Evolutionary conservation across 2,329 filamentous ascomycete species (phyloP), one percentile per base, ranked within the genome.

Genomic region (Paramyrothecium roridum): DNA sequence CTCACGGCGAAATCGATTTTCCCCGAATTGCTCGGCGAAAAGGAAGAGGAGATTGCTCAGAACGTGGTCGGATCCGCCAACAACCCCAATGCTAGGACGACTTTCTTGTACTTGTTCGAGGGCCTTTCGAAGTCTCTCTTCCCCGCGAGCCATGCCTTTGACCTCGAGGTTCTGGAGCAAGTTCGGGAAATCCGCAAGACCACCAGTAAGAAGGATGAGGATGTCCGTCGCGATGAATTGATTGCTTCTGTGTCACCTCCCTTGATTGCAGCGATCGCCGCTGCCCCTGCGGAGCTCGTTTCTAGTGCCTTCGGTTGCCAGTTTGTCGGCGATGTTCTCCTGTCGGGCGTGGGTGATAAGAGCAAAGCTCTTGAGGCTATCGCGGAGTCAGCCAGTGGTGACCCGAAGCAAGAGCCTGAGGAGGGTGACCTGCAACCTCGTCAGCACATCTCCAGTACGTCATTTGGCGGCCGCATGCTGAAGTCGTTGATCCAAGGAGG

Each of bases 201-300:
- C 16, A 98, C 93, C 2, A 96, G 91, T 60, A 99, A 98, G 77
- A 99, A 99, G 74, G 91, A 96, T 55, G 80, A 91, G 1, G 86
- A 88, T 53, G 74, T 82, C 21, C 85, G 95, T 56, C 85, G 89
- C 56, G 80, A 84, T 63, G 95, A 97, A 70, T 78, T 99, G 46
- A 78, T 91, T 21, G 84, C 86, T 56, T 81, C 86, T 12, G 76
- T 96, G 26, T 92, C 91, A 1, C 86, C 90, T 2, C 82, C 86
- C 30, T 77, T 98, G 3, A 80, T 99, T 30, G 82, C 86, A 47
- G 84, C 90, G 43, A 88, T 98, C 56, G 81, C 84, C 1, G 78
- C 84, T 2, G 83, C 87, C 22, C 84, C 92, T 1, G 75, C 79
- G 3, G 83, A 88, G 40, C 80, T 99, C 20, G 82, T 89, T 2